A percentile compares a stretch with the other conserved stretches of the same genome.
phyloP scores from a whole-genome alignment of 2,329 filamentous ascomycete genomes.

The Alternaria atra region DNA sequence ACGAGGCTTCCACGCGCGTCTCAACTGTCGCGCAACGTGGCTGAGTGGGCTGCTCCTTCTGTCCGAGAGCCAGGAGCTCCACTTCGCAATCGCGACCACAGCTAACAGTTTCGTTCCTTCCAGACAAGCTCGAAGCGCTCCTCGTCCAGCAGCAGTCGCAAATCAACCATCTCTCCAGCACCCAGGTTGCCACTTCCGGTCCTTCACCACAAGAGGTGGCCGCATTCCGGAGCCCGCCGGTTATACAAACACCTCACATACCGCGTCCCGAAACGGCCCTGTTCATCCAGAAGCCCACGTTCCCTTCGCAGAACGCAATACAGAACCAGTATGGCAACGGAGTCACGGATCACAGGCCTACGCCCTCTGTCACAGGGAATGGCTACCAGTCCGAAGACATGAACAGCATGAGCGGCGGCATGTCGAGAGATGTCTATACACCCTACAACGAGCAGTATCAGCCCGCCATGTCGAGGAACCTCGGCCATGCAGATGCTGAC shows the following conservation, averaged over 20 bases:
- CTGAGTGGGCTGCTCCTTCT: neutral
- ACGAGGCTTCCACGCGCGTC: neutral
- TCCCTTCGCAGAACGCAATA: conserved; percentile 45
- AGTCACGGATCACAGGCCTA: conserved; percentile 48
- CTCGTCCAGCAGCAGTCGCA: conserved; percentile 57
- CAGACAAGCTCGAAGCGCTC: conserved; percentile 58
- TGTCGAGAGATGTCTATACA: conserved; percentile 43
- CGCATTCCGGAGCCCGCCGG: conserved; percentile 47
- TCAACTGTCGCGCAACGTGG: neutral
- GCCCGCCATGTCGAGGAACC: conserved; percentile 36
- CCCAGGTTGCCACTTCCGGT: conserved; percentile 31
- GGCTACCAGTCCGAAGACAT: conserved; percentile 44
- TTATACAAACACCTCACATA: conserved; percentile 53
- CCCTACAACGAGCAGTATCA: conserved; percentile 44
- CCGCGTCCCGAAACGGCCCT: conserved; percentile 56
- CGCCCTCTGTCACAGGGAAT: conserved; percentile 36
- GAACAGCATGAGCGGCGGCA: conserved; percentile 26
- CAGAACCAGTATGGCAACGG: conserved; percentile 46
- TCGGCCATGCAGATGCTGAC: conserved; percentile 52
- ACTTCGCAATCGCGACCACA: neutral
- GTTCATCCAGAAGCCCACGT: conserved; percentile 57
- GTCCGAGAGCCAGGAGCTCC: neutral
- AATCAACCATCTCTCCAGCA: conserved; percentile 55
- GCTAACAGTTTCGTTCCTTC: conserved; percentile 7
- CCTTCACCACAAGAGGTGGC: conserved; percentile 45